Percentiles rank a stretch among this genome's conserved stretches.
These are phyloP conservation scores for Tetragonia tetragonoides DNA, from an alignment of 148 eudicot genomes.

Conservation along the genomic window DNA sequence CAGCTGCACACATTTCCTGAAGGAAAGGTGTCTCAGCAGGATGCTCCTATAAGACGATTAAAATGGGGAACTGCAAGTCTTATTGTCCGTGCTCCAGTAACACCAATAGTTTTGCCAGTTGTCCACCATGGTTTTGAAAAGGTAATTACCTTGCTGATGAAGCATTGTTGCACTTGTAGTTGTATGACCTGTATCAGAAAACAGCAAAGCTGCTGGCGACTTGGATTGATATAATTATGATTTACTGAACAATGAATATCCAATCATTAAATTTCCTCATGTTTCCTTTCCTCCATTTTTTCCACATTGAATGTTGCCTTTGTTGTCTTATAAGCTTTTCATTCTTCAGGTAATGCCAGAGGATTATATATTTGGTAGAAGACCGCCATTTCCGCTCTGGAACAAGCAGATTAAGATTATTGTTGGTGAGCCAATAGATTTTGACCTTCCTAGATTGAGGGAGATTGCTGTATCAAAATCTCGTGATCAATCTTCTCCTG, in stretches of 20 bases:
- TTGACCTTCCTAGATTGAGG: constrained; percentile 66
- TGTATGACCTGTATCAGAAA: not conserved
- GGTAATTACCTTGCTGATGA: constrained; percentile 34
- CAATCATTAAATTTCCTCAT: not conserved
- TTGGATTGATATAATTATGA: not conserved
- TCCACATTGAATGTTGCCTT: not conserved
- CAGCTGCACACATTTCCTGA: constrained; percentile 97
- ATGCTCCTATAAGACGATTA: constrained; percentile 74
- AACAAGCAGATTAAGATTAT: constrained; percentile 61
- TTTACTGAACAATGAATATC: not conserved
- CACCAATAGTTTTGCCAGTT: constrained; percentile 89
- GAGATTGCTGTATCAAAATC: constrained; percentile 48
- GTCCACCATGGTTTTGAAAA: constrained; percentile 79
- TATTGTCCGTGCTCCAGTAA: constrained; percentile 77
- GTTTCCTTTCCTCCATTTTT: not conserved
- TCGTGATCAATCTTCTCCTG: constrained; percentile 36
- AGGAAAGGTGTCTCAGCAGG: constrained; percentile 83
- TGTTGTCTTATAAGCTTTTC: not conserved
- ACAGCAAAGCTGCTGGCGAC: not conserved
- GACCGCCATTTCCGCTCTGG: constrained; percentile 73
- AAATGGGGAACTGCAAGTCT: constrained; percentile 99
- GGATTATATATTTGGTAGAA: constrained; percentile 66
- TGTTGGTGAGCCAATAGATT: constrained; percentile 79
- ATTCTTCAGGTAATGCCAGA: constrained; percentile 90
- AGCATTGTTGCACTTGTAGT: not conserved